Evolutionary conservation across 371 early-diverging fungal genomes (phyloP), one percentile per base, ranked within the genome.

Genomic region (Furculomyces boomerangus): DNA sequence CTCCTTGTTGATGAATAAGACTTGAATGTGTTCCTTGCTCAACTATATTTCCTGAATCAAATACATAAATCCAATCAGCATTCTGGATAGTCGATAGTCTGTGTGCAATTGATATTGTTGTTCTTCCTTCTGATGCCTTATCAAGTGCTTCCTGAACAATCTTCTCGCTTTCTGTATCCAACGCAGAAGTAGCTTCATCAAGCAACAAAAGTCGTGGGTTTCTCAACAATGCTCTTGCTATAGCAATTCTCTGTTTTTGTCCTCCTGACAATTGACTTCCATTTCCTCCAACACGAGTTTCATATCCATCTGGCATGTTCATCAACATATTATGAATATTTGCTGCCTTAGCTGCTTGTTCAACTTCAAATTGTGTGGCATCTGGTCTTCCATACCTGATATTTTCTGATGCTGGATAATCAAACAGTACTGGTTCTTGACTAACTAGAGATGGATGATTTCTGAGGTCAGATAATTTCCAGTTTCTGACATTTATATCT

Each of bases 11-110:
- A 2, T 71, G 73, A 53, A 80, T 77, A n/a, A 87, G 68, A 53
- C 83, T 79, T 26, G 75, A 73, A 64, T 89, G 90, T 25, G 77
- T 83, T 24, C 94, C 94, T 57, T 72, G 71, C 67, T 93, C 94
- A 13, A 79, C 74, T 26, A 92, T 75, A 28, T 66, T 65, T 13
- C 91, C 92, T 25, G 80, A 65, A 56, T 83, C 78, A 57, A 87
- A 73, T 1, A 85, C 84, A 29, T 79, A 66, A 43, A 87, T 86
- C 46, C 74, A 54, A 59, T 93, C 93, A 20, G 87, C 85, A 48
- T 79, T 67, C 56, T 73, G 74, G 54, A 86, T 83, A 27, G 84
- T 84, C 28, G 83, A 78, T 30, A 91, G 64, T 16, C 63, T 58
- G 45, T 54, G 59, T 1, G 82, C 77, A 50, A 83, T 75, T 0